A percentile compares a stretch with the other conserved stretches of the same genome.
Conservation (phyloP, 495 filamentous ascomycete species). For the Aspergillus campestris region DNA sequence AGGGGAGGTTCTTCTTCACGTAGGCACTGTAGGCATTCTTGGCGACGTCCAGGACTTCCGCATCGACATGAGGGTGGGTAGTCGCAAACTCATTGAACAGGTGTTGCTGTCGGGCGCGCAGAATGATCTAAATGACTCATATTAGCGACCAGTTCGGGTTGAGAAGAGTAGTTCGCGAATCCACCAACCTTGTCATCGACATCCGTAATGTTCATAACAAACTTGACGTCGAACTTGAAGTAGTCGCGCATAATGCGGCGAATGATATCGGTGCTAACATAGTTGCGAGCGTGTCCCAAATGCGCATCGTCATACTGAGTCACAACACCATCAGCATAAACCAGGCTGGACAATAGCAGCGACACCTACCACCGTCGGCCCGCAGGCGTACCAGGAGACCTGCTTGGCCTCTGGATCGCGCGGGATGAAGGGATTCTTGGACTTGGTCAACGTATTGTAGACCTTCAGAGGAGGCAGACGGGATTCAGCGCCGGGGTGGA, state of each 20-base stretch:
- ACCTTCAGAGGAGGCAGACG: conserved; percentile 35
- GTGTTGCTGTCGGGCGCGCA: conserved; percentile 70
- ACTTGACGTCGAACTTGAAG: conserved; percentile 77
- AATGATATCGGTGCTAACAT: conserved; percentile 90
- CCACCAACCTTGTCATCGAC: conserved; percentile 74
- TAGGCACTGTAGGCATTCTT: conserved; percentile 64
- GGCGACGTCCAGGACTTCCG: conserved; percentile 45
- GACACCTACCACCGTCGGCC: conserved; percentile 58
- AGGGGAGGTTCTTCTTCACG: conserved; percentile 64
- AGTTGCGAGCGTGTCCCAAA: conserved; percentile 87
- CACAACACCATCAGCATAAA: too few relatives aligned
- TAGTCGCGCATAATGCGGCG: conserved; percentile 78
- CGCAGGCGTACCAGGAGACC: conserved; percentile 84
- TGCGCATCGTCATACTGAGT: conserved; percentile 70
- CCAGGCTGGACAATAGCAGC: too few relatives aligned
- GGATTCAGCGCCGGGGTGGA: conserved; percentile 17
- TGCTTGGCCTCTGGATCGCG: conserved; percentile 56
- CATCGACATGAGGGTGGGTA: conserved; percentile 38
- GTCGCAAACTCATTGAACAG: conserved; percentile 51
- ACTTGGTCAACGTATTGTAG: conserved; percentile 70
- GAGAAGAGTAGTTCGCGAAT: too few relatives aligned
- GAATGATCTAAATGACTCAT: conserved; percentile 55
- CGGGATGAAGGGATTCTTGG: conserved; percentile 69
- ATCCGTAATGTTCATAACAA: conserved; percentile 96
- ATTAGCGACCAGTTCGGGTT: background rate